Evolutionary conservation across 2,329 filamentous ascomycete genomes (phyloP).

Genomic region (Fusarium chaquense): DNA sequence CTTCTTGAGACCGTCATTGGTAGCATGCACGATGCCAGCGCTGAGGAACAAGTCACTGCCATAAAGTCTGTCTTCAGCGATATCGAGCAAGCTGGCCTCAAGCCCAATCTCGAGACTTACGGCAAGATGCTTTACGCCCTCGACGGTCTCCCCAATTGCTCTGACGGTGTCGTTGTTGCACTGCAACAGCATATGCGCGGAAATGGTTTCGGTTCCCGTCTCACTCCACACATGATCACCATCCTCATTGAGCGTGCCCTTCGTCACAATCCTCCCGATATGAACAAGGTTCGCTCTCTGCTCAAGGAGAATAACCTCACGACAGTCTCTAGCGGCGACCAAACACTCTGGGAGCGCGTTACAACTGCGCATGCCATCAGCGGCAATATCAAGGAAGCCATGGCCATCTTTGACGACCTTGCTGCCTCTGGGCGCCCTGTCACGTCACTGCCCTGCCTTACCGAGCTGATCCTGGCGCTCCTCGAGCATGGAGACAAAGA

Average conservation of each 20-base stretch:
- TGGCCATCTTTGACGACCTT: constrained; percentile 62
- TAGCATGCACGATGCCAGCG: constrained; percentile 54
- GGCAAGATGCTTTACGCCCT: constrained; percentile 74
- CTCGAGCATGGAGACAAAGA: constrained; percentile 42
- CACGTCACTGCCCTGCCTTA: constrained; percentile 58
- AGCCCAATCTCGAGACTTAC: constrained; percentile 73
- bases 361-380: constrained; percentile 73
- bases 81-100: constrained; percentile 68
- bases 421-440: constrained; percentile 54
- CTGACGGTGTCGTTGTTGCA: constrained; percentile 65
- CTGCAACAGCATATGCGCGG: constrained; percentile 73
- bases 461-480: constrained; percentile 56
- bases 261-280: constrained; percentile 66
- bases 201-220: constrained; percentile 64
- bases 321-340: constrained; percentile 59
- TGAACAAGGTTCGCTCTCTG: constrained; percentile 69
- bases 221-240: constrained; percentile 77
- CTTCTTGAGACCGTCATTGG: constrained; percentile 72
- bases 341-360: constrained; percentile 76
- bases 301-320: constrained; percentile 67
- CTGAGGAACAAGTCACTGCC: constrained; percentile 63
- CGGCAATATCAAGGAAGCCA: constrained; percentile 63
- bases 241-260: constrained; percentile 79
- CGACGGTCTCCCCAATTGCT: constrained; percentile 52
- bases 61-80: constrained; percentile 68